Conservation (phyloP, 1,284 basidiomycete species). For the Pholiota adiposa region DNA sequence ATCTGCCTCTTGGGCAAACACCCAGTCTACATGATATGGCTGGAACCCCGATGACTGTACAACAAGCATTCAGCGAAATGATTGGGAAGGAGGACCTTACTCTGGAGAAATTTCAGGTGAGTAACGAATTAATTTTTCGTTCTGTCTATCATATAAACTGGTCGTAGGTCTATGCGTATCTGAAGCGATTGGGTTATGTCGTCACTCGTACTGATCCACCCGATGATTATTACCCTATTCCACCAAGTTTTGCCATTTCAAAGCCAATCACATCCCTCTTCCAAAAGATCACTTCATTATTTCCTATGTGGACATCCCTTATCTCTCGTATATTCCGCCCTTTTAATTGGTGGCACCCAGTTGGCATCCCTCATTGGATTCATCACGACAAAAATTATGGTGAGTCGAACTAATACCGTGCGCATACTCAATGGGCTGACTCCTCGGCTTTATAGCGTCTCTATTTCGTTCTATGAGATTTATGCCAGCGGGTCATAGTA, state of each 20-base stretch:
- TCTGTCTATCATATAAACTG: conserved; percentile 8
- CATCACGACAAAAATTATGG: conserved; percentile 52
- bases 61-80: conserved; percentile 88
- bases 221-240: conserved; percentile 58
- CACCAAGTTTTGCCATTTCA: conserved; percentile 38
- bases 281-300: conserved; percentile 34
- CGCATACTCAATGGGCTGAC: conserved; percentile 4
- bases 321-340: conserved; percentile 32
- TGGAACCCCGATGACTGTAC: conserved; percentile 84
- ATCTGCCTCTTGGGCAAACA: conserved; percentile 28
- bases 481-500: conserved; percentile 66
- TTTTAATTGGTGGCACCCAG: conserved; percentile 67
- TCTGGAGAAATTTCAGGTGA: conserved; percentile 86
- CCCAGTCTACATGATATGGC: conserved; percentile 47
- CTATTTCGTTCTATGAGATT: conserved; percentile 79
- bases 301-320: conserved; percentile 36
- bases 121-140: conserved; percentile 22
- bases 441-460: conserved; percentile 48
- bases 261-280: conserved; percentile 30
- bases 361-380: conserved; percentile 49
- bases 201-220: conserved; percentile 78
- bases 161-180: conserved; percentile 85
- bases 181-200: conserved; percentile 90
- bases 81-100: conserved; percentile 80
- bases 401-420: conserved; percentile 30